Evolutionary conservation across 164 flowering plant species (phyloP), one percentile per base, ranked within the genome.

Genomic region (Magnolia officinalis): DNA sequence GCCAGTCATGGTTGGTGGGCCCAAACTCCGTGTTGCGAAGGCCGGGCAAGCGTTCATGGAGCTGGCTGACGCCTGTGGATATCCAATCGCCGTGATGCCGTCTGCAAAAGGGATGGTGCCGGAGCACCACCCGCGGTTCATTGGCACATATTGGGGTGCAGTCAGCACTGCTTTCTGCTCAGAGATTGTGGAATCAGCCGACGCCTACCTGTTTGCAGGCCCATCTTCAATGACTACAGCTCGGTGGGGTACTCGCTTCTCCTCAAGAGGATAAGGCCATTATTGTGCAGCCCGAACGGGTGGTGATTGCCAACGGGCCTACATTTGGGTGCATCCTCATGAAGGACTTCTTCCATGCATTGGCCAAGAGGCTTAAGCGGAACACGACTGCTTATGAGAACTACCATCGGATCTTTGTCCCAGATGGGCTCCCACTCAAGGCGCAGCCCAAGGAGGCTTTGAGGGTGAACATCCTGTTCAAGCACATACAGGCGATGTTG

Each of bases 111-210:
- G 98, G 16, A 69, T 88, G 10, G 85, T 84, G 24, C 83, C 87
- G 1, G 85, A 84, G 71, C 70, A 73, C 59, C 80, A 76, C 50
- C 75, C 75, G 7, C 75, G 52, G 16, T 82, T 82, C 79, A 79
- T 84, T 10, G 87, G 87, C 45, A 78, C 96, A 2, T 93, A 88
- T 71, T 91, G 96, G 98, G 98, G 98, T 50, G 91, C 92, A 0
- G 90, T 90, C 69, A 90, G 98, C 82, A 89, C 94, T 1, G 78
- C 90, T 1, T 93, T 88, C 79, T 91, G 96, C 72, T 87, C 93
- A 0, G 98, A 93, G 73, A 93, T 90, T 59, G 98, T 93, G 9
- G 94, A 91, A 78, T 91, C 96, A 0, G 96, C 98, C 0, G 98
- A 93, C 82, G 93, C 96, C 3, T 91, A 90, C 74, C 20, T 93